Percentiles rank a stretch among this genome's conserved stretches.
phyloP scores from a whole-genome alignment of 257 asterid genomes.

The Vinca minor region DNA sequence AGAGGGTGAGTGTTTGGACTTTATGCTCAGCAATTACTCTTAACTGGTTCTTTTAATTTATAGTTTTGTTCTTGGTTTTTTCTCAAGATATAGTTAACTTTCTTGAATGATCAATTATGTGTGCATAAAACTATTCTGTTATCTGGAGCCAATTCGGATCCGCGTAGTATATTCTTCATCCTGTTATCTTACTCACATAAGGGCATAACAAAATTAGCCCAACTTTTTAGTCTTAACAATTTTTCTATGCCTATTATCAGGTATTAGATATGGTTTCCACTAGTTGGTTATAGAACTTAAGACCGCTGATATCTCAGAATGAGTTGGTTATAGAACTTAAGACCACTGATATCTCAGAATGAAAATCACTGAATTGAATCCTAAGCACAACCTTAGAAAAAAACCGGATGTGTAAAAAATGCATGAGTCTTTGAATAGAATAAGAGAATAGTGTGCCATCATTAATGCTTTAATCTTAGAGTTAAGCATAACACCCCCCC shows the following conservation, averaged over 20 bases:
- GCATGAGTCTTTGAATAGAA: neutral
- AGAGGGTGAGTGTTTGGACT: slow-evolving; percentile 41
- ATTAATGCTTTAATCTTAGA: neutral
- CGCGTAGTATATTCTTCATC: neutral
- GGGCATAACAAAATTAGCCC: neutral
- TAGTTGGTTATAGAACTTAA: neutral
- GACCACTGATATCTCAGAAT: neutral
- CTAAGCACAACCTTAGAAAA: neutral
- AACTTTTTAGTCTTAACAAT: neutral
- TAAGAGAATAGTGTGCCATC: neutral
- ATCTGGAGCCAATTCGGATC: neutral
- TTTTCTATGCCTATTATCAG: neutral
- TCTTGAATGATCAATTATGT: neutral
- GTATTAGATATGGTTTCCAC: neutral
- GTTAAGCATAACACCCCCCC: no score
- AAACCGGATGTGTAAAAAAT: neutral
- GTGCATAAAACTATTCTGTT: neutral
- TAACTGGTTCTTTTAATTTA: neutral
- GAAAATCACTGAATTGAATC: neutral
- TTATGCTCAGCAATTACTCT: neutral
- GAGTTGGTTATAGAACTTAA: no score
- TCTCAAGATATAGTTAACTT: no score
- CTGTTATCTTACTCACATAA: neutral
- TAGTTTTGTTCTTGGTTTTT: neutral
- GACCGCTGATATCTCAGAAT: no score